Evolutionary conservation across 2,329 filamentous ascomycete species (phyloP).

Genomic region (Colletotrichum godetiae): DNA sequence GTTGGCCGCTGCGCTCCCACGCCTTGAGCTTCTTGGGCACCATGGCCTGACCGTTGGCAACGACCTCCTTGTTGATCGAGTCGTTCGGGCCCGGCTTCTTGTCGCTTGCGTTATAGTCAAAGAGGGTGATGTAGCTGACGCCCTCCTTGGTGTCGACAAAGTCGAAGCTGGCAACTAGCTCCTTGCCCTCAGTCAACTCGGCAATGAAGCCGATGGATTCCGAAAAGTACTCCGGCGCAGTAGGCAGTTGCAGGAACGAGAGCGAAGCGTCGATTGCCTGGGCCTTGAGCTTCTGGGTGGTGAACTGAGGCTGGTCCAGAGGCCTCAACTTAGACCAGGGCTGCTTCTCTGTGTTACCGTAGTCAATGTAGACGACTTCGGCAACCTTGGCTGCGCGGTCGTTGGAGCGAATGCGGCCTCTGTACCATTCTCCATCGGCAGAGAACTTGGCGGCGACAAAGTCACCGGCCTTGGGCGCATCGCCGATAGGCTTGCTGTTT

Average conservation of each 20-base stretch:
- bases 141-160: slow-evolving; percentile 83
- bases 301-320: slow-evolving; percentile 84
- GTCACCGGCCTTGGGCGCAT: slow-evolving; percentile 89
- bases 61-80: slow-evolving; percentile 90
- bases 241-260: slow-evolving; percentile 90
- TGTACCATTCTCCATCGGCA: slow-evolving; percentile 93
- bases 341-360: slow-evolving; percentile 91
- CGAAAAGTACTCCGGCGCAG: slow-evolving; percentile 81
- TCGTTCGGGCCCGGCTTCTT: slow-evolving; percentile 70
- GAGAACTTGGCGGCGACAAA: slow-evolving; percentile 92
- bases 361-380: slow-evolving; percentile 95
- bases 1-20: slow-evolving; percentile 82
- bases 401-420: slow-evolving; percentile 89
- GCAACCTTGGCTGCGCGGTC: slow-evolving; percentile 90
- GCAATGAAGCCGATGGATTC: slow-evolving; percentile 83
- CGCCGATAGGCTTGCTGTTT: slow-evolving; percentile 79
- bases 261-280: slow-evolving; percentile 90
- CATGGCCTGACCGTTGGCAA: slow-evolving; percentile 87
- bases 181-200: slow-evolving; percentile 78
- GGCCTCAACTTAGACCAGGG: slow-evolving; percentile 86
- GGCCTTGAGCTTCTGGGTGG: slow-evolving; percentile 81
- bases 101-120: slow-evolving; percentile 76
- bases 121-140: slow-evolving; percentile 86
- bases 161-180: slow-evolving; percentile 92
- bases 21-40: slow-evolving; percentile 90